Percentiles rank a stretch among this genome's conserved stretches.
These are phyloP conservation scores for Phytophthora cactorum DNA, from an alignment of 352 stramenopile genomes.

Conservation along the genomic window DNA sequence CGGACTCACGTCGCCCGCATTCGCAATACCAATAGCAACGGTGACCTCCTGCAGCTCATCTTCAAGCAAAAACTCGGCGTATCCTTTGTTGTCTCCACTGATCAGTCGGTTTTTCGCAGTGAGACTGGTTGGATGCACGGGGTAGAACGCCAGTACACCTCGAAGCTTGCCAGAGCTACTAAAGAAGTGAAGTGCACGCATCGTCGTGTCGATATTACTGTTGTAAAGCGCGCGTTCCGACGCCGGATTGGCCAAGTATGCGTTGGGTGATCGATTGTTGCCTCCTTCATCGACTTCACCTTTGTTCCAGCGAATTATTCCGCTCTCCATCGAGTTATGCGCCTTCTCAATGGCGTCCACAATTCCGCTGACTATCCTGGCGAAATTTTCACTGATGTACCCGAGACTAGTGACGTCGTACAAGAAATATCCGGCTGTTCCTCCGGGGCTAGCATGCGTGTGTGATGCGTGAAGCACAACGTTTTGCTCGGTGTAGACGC, in stretches of 20 bases:
- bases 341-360: conserved; percentile 63
- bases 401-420: conserved; percentile 64
- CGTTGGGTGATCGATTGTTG: conserved; percentile 75
- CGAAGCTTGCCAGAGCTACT: conserved; percentile 40
- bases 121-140: conserved; percentile 83
- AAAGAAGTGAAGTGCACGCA: conserved; percentile 68
- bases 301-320: conserved; percentile 49
- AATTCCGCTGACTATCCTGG: conserved; percentile 73
- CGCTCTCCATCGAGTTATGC: conserved; percentile 55
- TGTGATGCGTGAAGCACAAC: conserved; percentile 82
- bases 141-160: conserved; percentile 73
- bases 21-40: conserved; percentile 51
- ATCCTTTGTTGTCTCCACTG: conserved; percentile 84
- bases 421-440: conserved; percentile 77
- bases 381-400: conserved; percentile 63
- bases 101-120: conserved; percentile 77
- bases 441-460: conserved; percentile 81
- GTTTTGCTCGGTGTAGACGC: conserved; percentile 67
- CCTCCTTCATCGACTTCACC: conserved; percentile 42
- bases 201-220: conserved; percentile 69
- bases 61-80: conserved; percentile 53
- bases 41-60: conserved; percentile 38
- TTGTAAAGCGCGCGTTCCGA: conserved; percentile 61
- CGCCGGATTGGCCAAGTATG: conserved; percentile 76
- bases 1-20: conserved; percentile 53